These are phyloP conservation scores for Eragrostis curvula DNA, from an alignment of 176 grass and related monocot species.

Conservation along the genomic window DNA sequence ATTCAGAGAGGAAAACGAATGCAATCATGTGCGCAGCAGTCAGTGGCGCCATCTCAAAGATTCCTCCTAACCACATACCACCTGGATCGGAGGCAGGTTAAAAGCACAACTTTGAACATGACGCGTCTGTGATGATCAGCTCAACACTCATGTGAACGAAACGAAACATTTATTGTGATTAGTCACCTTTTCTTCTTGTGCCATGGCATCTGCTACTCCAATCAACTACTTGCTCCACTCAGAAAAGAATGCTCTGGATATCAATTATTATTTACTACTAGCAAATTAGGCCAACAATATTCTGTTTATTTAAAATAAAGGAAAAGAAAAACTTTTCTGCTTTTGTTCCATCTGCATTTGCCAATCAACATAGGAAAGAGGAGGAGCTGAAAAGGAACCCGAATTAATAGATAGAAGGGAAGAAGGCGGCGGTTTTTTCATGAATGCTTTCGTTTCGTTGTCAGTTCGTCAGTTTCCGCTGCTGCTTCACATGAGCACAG, in stretches of 20 bases:
- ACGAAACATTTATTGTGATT: too few species aligned
- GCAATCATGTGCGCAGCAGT: background rate
- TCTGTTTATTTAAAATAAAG: background rate
- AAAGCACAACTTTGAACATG: conserved; percentile 11
- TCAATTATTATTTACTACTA: background rate
- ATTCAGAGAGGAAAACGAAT: background rate
- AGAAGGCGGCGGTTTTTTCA: background rate
- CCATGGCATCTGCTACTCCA: too few species aligned
- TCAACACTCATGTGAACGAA: too few species aligned
- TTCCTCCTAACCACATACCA: background rate
- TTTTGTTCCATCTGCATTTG: background rate
- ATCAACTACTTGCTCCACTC: background rate
- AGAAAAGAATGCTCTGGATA: background rate
- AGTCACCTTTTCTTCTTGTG: too few species aligned
- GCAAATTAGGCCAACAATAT: too few species aligned
- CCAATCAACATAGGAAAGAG: background rate
- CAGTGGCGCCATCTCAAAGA: background rate
- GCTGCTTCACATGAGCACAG: background rate
- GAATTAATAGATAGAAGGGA: background rate
- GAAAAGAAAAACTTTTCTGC: background rate
- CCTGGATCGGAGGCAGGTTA: background rate
- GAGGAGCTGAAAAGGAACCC: background rate
- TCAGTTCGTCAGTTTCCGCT: background rate
- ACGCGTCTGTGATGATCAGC: background rate
- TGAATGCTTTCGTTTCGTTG: background rate